Conservation (phyloP, 768 basidiomycete genomes). For the Termitomyces sp. region DNA sequence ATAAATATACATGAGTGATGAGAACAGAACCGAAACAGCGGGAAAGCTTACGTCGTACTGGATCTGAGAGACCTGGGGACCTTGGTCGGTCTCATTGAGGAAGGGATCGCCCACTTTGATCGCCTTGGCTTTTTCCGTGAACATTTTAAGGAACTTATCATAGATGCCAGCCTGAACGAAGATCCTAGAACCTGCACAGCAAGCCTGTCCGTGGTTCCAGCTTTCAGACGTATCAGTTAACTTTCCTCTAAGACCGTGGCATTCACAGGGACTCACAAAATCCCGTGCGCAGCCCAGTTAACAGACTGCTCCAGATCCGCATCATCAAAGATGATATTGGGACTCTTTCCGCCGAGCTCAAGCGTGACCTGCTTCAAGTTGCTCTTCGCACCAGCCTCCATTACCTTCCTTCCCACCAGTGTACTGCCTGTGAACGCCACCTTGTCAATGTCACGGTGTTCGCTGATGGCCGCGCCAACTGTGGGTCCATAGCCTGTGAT, state of each 20-base stretch:
- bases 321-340: constrained; percentile 61
- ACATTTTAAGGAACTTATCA: constrained; percentile 67
- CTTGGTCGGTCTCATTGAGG: constrained; percentile 52
- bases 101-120: constrained; percentile 76
- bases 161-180: constrained; percentile 81
- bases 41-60: constrained; percentile 59
- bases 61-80: constrained; percentile 72
- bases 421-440: constrained; percentile 52
- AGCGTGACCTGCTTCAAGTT: constrained; percentile 79
- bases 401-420: constrained; percentile 64
- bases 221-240: constrained; percentile 22
- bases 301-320: constrained; percentile 63
- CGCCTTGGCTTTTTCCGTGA: constrained; percentile 47
- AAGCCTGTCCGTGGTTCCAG: constrained; percentile 74
- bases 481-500: constrained; percentile 68
- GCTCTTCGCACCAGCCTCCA: constrained; percentile 67
- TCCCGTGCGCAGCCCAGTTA: constrained; percentile 59
- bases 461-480: constrained; percentile 63
- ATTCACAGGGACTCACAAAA: constrained; percentile 46
- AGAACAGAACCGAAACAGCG: background rate
- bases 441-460: constrained; percentile 72
- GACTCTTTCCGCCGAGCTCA: constrained; percentile 71
- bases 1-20: background rate
- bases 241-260: background rate
- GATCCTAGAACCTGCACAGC: constrained; percentile 82